Evolutionary conservation across 177 flowering plant genomes (phyloP).

Genomic region (Telopea speciosissima): DNA sequence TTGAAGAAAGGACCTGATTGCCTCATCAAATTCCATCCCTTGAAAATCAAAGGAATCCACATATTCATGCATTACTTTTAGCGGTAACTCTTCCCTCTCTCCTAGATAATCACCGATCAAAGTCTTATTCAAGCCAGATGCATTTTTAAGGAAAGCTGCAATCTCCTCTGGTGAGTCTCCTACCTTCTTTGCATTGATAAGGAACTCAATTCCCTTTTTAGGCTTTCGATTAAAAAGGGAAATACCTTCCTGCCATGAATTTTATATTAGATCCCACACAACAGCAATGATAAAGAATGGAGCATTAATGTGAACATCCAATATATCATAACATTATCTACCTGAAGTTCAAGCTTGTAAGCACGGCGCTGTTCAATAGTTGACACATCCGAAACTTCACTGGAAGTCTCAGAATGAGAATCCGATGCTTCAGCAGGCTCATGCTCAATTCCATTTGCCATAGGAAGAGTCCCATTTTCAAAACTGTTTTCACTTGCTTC

Average conservation of each 20-base stretch:
- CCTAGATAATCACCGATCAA: constrained; percentile 97
- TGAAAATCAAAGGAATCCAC: constrained; percentile 94
- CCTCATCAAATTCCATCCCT: constrained; percentile 94
- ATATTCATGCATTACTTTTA: constrained; percentile 98
- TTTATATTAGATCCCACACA: constrained; percentile 27
- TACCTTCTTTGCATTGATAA: constrained; percentile 87
- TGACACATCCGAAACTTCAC: constrained; percentile 78
- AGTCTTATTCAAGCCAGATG: constrained; percentile 83
- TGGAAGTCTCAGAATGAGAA: constrained; percentile 72
- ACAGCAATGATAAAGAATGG: neutral
- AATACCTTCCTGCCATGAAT: constrained; percentile 95
- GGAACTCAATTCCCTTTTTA: constrained; percentile 90
- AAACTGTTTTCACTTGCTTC: constrained; percentile 51
- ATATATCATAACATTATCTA: constrained; percentile 20
- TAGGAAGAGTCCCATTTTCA: constrained; percentile 45
- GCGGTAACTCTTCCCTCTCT: constrained; percentile 85
- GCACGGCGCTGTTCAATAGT: constrained; percentile 95
- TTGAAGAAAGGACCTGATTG: constrained; percentile 76
- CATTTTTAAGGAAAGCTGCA: constrained; percentile 71
- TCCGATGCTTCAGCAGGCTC: constrained; percentile 77
- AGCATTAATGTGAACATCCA: neutral
- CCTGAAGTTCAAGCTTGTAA: constrained; percentile 99
- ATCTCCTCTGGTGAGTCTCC: constrained; percentile 89
- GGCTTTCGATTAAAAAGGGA: constrained; percentile 96
- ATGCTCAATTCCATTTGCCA: constrained; percentile 77